phyloP scores from a whole-genome alignment of 2,329 filamentous ascomycete species.

The Capronia coronata region DNA sequence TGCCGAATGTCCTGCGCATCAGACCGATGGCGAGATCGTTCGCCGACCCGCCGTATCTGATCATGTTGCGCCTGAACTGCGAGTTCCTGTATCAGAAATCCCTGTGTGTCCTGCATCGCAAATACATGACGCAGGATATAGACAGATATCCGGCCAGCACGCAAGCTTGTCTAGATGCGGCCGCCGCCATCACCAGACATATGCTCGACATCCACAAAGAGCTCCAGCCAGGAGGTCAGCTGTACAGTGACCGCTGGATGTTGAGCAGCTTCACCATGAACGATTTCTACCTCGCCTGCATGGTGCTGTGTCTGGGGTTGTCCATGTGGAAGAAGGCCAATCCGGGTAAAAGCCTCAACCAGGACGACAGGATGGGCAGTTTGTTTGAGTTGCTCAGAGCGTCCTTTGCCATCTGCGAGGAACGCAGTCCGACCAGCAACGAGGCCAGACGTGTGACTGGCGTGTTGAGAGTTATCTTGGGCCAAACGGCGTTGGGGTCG shows the following conservation, averaged over 20 bases:
- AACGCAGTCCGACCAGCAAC: conserved; percentile 20
- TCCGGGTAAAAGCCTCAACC: conserved; percentile 14
- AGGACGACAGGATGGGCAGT: conserved; percentile 20
- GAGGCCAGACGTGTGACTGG: conserved; percentile 26
- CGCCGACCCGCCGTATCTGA: conserved; percentile 44
- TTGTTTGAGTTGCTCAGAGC: conserved; percentile 15
- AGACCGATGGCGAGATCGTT: conserved; percentile 34
- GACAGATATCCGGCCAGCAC: conserved; percentile 36
- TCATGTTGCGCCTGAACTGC: conserved; percentile 49
- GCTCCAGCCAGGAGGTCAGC: conserved; percentile 48
- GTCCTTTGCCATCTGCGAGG: conserved; percentile 24
- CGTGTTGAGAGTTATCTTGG: conserved; percentile 18
- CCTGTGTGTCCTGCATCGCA: conserved; percentile 49
- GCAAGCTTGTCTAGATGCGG: conserved; percentile 43
- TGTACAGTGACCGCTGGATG: conserved; percentile 52
- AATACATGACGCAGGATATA: conserved; percentile 40
- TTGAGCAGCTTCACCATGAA: conserved; percentile 53
- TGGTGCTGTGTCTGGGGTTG: conserved; percentile 51
- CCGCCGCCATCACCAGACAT: conserved; percentile 44
- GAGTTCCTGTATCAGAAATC: conserved; percentile 48
- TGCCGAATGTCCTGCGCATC: conserved; percentile 25
- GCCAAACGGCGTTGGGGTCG: not conserved
- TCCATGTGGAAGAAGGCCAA: conserved; percentile 20
- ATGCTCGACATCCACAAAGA: conserved; percentile 48
- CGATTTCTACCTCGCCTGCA: conserved; percentile 56